Evolutionary conservation across 2,329 filamentous ascomycete species (phyloP).

Genomic region (Hypomyces perniciosus): DNA sequence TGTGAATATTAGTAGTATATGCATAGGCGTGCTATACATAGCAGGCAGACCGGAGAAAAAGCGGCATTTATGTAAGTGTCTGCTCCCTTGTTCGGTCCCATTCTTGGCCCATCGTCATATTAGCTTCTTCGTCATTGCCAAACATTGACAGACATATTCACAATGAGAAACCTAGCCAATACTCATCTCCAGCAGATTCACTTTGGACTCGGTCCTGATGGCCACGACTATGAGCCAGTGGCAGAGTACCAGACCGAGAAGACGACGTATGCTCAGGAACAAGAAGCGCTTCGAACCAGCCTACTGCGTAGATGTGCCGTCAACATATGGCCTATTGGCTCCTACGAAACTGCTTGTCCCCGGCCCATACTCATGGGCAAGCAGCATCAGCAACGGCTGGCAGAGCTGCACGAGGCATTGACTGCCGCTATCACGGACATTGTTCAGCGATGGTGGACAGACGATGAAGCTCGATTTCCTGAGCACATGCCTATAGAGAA

Average conservation of each 20-base stretch:
- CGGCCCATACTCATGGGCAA: slow-evolving; percentile 29
- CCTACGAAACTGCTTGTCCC: slow-evolving; percentile 23
- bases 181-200: slow-evolving; percentile 17
- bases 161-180: no score
- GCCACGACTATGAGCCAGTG: slow-evolving; percentile 10
- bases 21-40: no score
- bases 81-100: no score
- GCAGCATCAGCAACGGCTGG: slow-evolving; percentile 25
- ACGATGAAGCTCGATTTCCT: slow-evolving; percentile 24
- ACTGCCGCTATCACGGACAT: slow-evolving; percentile 29
- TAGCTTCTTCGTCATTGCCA: no score
- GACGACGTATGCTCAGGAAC: slow-evolving; percentile 13
- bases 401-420: slow-evolving; percentile 26
- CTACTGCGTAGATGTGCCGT: slow-evolving; percentile 20
- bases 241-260: background rate
- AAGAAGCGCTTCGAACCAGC: slow-evolving; percentile 14
- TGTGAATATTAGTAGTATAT: no score
- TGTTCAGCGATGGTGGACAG: slow-evolving; percentile 34
- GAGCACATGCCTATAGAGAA: slow-evolving; percentile 29
- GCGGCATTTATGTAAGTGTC: no score
- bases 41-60: no score
- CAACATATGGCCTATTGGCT: slow-evolving; percentile 24
- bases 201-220: slow-evolving; percentile 8
- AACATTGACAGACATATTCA: no score
- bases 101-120: no score